These are phyloP conservation scores for Furcasterigmium sp. DNA, from an alignment of 2,329 filamentous ascomycete species.

Conservation along the genomic window DNA sequence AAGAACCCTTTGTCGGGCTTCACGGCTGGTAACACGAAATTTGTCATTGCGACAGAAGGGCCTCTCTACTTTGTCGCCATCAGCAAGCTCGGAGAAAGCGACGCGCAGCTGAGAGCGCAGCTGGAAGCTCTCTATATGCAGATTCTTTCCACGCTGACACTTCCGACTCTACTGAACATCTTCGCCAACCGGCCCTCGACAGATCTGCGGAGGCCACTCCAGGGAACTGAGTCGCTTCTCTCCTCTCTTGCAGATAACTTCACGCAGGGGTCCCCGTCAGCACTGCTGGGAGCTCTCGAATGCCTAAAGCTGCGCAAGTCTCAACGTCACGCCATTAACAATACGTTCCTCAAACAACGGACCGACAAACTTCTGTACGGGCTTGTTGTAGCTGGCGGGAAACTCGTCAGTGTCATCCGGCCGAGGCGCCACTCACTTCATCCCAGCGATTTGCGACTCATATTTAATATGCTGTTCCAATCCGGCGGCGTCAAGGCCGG, in stretches of 20 bases:
- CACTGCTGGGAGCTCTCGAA: conserved; percentile 83
- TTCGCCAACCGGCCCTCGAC: conserved; percentile 91
- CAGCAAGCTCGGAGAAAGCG: conserved; percentile 87
- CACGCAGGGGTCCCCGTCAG: conserved; percentile 84
- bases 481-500: conserved; percentile 86
- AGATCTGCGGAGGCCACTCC: conserved; percentile 80
- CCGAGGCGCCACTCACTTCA: conserved; percentile 94
- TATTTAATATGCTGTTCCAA: conserved; percentile 99
- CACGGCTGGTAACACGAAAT: conserved; percentile 78
- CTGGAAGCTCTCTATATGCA: conserved; percentile 97
- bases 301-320: conserved; percentile 89
- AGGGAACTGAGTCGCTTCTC: conserved; percentile 86
- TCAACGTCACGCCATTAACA: conserved; percentile 81
- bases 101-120: conserved; percentile 79
- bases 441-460: conserved; percentile 88
- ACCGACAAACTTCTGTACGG: conserved; percentile 83
- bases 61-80: conserved; percentile 92
- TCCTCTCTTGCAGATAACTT: conserved; percentile 93
- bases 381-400: conserved; percentile 85
- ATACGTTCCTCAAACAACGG: conserved; percentile 73
- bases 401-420: conserved; percentile 88
- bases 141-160: conserved; percentile 88
- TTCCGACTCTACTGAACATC: conserved; percentile 79
- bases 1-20: conserved; percentile 77
- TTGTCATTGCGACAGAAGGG: conserved; percentile 79